Base-by-base conservation (phyloP, 345 rosid species). In the Adansonia digitata region DNA sequence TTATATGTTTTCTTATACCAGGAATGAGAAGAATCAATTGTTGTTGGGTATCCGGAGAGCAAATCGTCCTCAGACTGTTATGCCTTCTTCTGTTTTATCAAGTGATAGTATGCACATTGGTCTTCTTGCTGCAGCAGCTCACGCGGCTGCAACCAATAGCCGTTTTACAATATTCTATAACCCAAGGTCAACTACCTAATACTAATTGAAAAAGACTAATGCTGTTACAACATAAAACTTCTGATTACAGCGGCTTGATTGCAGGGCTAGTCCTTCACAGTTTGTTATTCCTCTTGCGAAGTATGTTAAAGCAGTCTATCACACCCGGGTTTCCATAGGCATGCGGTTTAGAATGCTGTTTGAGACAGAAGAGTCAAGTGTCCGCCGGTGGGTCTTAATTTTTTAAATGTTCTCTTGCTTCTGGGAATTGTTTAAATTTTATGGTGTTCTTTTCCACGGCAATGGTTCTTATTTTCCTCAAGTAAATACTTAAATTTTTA, bases 71-170 rank as follows among this genome's bases (percentile, higher is more conserved):
- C 90, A 97, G 12, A 78, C 98, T 71, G 88, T 87, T 78, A 82
- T 95, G 77, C 86, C 98, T 40, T 91, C 97, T 48, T 95, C 99
- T 18, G 93, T 95, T 22, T 84, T 95, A 69, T 95, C 98, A 42
- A 93, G 98, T 75, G 99, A 95, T 74, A 91, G 99, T 84, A 93
- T 95, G 99, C 99, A 93, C 77, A 93, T 95, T 65, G 98, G 98
- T 56, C 89, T 93, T 55, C 88, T 93, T 57, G 99, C 99, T 64
- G 98, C 98, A 7, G 98, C 99, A 11, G 98, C 99, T 82, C 97
- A 95, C 85, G 99, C 99, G 15, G 93, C 97, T 71, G 93, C 99
- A 49, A 95, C 89, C 76, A 93, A 83, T 76, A 95, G 98, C 75
- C 97, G 96, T 20, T 95, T 95, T 65, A 90, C 96, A 6, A 87